Evolutionary conservation across 352 stramenopile genomes (phyloP), one percentile per base, ranked within the genome.

Genomic region (Globisporangium lucens): DNA sequence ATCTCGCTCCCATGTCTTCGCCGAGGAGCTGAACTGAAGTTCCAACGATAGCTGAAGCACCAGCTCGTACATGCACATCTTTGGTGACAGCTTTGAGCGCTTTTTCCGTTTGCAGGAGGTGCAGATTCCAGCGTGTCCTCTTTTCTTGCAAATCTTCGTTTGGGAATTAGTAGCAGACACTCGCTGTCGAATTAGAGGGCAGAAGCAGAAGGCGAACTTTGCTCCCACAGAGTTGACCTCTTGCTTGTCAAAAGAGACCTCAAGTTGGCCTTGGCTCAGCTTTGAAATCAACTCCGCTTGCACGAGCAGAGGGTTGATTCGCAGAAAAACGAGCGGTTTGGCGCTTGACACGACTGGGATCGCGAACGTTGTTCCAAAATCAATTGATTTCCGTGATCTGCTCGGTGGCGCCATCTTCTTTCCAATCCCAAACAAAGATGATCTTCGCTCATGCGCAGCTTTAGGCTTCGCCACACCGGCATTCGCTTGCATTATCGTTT

Each of bases 1-100:
- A 35, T 88, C 76, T 53, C 73, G 75, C 30, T 89, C 80, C 80
- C 82, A 87, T 24, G 33, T 65, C n/a, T 71, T 72, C 1, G 61
- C 52, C 1, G 47, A 57, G 56, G 70, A 73, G 61, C 80, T 68
- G 9, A 76, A 72, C 47, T 87, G 67, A 7, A 90, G 69, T 3
- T 75, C 67, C 41, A 79, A 65, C 27, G 77, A 74, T 9, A 88
- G 55, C 38, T 85, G 77, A 7, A 84, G 52, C 3, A 88, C 27
- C 9, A 88, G 72, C 33, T 83, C 67, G 36, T 77, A 77, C 65
- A 78, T 74, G 30, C 68, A 74, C 52, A 75, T 55, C 64, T 72
- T 75, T 12, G 72, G 58, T 5, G 72, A 74, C 1, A 70, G 36
- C 41, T 60, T 49, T 24, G 36, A 41, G 8, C 49, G 57, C 36